phyloP scores from a whole-genome alignment of 306 rosid genomes.

The Sophora flavescens region DNA sequence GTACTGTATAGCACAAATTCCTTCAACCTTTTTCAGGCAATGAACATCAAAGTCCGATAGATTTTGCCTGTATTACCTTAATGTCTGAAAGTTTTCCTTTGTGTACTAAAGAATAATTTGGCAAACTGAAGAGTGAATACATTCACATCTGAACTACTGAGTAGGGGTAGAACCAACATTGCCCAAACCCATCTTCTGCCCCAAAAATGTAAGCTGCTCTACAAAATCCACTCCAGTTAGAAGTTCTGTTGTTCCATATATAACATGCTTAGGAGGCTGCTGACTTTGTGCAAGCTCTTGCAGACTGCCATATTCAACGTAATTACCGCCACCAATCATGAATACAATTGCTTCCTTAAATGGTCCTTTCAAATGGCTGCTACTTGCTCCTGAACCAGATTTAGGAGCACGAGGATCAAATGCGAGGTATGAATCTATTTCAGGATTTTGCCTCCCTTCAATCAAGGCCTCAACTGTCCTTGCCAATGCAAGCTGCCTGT shows the following conservation, averaged over 20 bases:
- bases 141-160: slow-evolving; percentile 53
- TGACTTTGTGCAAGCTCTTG: slow-evolving; percentile 82
- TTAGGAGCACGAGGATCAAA: slow-evolving; percentile 95
- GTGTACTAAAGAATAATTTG: slow-evolving; percentile 43
- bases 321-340: slow-evolving; percentile 98
- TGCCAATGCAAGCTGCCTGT: slow-evolving; percentile 91
- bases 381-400: slow-evolving; percentile 74
- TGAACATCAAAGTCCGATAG: slow-evolving; percentile 37
- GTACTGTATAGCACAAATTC: slow-evolving; percentile 34
- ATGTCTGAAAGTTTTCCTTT: slow-evolving; percentile 34
- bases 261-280: slow-evolving; percentile 85
- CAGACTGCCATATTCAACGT: slow-evolving; percentile 88
- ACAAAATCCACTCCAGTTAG: slow-evolving; percentile 93
- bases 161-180: slow-evolving; percentile 58
- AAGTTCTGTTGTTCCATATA: slow-evolving; percentile 92
- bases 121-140: slow-evolving; percentile 23
- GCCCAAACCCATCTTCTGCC: slow-evolving; percentile 97
- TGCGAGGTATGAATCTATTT: slow-evolving; percentile 74
- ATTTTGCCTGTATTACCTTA: slow-evolving; percentile 37
- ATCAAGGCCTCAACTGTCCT: slow-evolving; percentile 93
- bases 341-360: slow-evolving; percentile 94
- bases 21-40: slow-evolving; percentile 26
- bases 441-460: slow-evolving; percentile 97
- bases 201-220: slow-evolving; percentile 86
- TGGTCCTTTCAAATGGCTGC: slow-evolving; percentile 88